Base-by-base conservation (phyloP, 2,329 filamentous ascomycete genomes). In the Pseudogymnoascus sp. region DNA sequence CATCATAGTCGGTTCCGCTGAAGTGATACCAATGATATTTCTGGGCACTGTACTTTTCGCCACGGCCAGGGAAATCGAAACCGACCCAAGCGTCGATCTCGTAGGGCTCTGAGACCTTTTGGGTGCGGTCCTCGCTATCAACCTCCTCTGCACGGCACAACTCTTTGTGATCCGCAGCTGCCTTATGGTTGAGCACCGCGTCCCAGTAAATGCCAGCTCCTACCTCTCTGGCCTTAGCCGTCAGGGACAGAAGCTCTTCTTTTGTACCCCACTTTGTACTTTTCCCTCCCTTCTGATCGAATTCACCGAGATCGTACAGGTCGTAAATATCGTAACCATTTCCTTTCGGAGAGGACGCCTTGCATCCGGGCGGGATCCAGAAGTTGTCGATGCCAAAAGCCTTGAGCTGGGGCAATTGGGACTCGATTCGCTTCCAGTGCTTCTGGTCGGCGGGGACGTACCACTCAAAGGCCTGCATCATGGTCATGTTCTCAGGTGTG, bases 401-500 rank as follows among this genome's bases (percentile, higher is more conserved):
- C 66, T 83, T 82, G 2, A 89, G 75, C 2, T 75, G 73, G 0
- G 82, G 78, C 1, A 87, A 68, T 6, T 77, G 76, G 15, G 75
- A 73, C 12, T 74, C 72, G 1, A 89, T 78, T 7, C 85, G 81
- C 36, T 76, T 73, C 81, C 83, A 89, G 71, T 89, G 86, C 57
- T 77, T 73, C 59, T 80, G 72, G 64, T 86, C 81, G 43, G 80
- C 79, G 2, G 85, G 84, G 4, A 84, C 78, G 68, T 90, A 85
- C 87, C 87, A 90, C 75, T 90, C 87, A 69, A 89, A 90, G 11
- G 78, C 83, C 71, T 90, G 86, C 66, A 90, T 80, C 74, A 90
- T 82, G 59, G 83, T 80, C 69, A 74, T 74, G 64, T 81, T 81
- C 68, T 79, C 75, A 12, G 74, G 71, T 1, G 76, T 72, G 18